phyloP scores from a whole-genome alignment of 495 filamentous ascomycete species.

The Penicillium paxilli region DNA sequence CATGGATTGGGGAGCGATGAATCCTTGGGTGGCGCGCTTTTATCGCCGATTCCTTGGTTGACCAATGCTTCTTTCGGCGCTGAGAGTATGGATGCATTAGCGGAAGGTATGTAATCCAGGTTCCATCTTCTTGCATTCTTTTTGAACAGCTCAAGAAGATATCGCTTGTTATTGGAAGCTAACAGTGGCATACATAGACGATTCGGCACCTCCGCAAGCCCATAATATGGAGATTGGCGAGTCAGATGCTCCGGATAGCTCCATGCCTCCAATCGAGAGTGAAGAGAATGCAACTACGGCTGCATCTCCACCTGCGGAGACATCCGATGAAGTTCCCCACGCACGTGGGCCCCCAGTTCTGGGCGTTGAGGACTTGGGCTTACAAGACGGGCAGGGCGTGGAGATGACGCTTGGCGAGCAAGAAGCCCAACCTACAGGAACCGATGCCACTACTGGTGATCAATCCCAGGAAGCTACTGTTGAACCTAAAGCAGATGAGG shows the following conservation, averaged over 20 bases:
- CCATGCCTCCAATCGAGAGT: conserved; percentile 27
- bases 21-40: conserved; percentile 81
- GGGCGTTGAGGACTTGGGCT: conserved; percentile 83
- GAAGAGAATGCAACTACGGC: conserved; percentile 24
- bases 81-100: conserved; percentile 20
- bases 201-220: conserved; percentile 19
- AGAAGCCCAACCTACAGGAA: conserved; percentile 10
- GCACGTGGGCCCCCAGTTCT: conserved; percentile 79
- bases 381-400: conserved; percentile 61
- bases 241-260: not conserved
- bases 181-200: conserved; percentile 8
- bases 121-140: conserved; percentile 11
- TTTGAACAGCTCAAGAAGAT: not conserved
- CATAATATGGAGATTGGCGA: conserved; percentile 12
- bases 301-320: conserved; percentile 26
- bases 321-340: conserved; percentile 65
- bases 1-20: conserved; percentile 74
- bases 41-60: conserved; percentile 95
- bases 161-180: not conserved
- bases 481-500: conserved; percentile 13
- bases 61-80: conserved; percentile 36
- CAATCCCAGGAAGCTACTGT: conserved; percentile 8
- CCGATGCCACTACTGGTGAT: conserved; percentile 8
- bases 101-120: conserved; percentile 41
- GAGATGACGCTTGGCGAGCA: conserved; percentile 37